Evolutionary conservation across 2,329 filamentous ascomycete species (phyloP).

Genomic region (Phialocephala subalpina): DNA sequence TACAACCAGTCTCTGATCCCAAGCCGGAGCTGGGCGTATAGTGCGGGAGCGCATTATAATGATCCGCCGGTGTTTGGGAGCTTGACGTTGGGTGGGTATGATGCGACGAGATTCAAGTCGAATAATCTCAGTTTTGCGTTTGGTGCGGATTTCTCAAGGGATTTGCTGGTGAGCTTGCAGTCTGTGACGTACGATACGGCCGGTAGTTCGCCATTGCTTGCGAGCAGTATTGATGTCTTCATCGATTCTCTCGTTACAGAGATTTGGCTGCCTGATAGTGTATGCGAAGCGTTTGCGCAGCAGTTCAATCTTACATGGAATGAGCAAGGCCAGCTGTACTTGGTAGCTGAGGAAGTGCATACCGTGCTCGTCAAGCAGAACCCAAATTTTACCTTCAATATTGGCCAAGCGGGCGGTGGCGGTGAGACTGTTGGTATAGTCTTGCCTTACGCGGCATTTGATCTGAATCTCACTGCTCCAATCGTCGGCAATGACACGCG

Average conservation of each 20-base stretch:
- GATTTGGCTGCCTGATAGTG: slow-evolving; percentile 45
- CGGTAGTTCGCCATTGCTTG: slow-evolving; percentile 11
- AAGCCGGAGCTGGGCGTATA: no score
- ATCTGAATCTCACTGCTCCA: slow-evolving; percentile 37
- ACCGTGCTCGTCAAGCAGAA: slow-evolving; percentile 36
- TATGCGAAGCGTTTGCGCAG: slow-evolving; percentile 45
- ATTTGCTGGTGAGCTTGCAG: slow-evolving; percentile 47
- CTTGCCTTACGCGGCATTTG: slow-evolving; percentile 41
- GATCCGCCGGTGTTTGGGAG: slow-evolving; percentile 47
- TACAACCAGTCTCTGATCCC: no score
- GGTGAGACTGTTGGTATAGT: slow-evolving; percentile 31
- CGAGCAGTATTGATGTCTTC: neutral
- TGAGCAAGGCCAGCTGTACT: slow-evolving; percentile 41
- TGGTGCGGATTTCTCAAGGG: slow-evolving; percentile 46
- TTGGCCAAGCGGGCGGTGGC: slow-evolving; percentile 26
- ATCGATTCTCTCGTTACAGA: slow-evolving; percentile 35
- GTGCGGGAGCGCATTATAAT: no score
- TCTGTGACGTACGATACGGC: slow-evolving; percentile 36
- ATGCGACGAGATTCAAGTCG: slow-evolving; percentile 46
- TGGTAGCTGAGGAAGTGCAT: slow-evolving; percentile 42
- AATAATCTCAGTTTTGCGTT: slow-evolving; percentile 48
- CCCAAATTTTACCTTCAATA: slow-evolving; percentile 41
- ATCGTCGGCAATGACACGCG: slow-evolving; percentile 23
- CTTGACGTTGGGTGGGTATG: slow-evolving; percentile 50
- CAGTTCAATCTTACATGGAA: slow-evolving; percentile 41